Evolutionary conservation across 179 eudicot genomes (phyloP).

Genomic region (Patellifolia procumbens): DNA sequence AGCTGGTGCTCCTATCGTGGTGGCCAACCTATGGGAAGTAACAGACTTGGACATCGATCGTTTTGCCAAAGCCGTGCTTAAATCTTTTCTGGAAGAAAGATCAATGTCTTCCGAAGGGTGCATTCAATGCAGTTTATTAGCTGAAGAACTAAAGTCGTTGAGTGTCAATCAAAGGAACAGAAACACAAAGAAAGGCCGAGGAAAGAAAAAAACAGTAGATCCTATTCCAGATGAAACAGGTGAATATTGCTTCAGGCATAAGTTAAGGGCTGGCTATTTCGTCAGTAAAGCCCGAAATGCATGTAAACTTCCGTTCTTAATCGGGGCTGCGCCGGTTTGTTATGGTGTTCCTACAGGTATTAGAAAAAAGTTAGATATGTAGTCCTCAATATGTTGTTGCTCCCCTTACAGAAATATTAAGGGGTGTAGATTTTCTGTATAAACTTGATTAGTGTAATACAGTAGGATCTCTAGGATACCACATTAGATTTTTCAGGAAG

Average conservation of each 20-base stretch:
- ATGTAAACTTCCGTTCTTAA: slow-evolving; percentile 66
- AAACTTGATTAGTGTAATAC: neutral
- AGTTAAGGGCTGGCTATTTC: slow-evolving; percentile 72
- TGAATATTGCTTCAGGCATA: slow-evolving; percentile 52
- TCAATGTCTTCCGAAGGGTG: slow-evolving; percentile 49
- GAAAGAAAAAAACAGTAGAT: slow-evolving; percentile 43
- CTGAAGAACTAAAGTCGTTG: slow-evolving; percentile 52
- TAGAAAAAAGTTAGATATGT: slow-evolving; percentile 46
- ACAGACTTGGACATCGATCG: slow-evolving; percentile 94
- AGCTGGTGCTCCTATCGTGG: slow-evolving; percentile 87
- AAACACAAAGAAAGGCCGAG: slow-evolving; percentile 42
- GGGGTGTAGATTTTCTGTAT: neutral
- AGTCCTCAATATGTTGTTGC: neutral
- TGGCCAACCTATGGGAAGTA: slow-evolving; percentile 96
- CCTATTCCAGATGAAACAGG: slow-evolving; percentile 11
- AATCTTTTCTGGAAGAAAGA: slow-evolving; percentile 74
- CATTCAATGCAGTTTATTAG: slow-evolving; percentile 55
- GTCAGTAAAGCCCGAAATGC: slow-evolving; percentile 79
- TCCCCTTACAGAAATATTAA: neutral
- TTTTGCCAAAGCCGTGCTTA: slow-evolving; percentile 77
- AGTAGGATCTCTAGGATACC: neutral
- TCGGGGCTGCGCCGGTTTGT: slow-evolving; percentile 96
- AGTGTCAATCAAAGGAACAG: slow-evolving; percentile 39
- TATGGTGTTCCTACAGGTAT: slow-evolving; percentile 96
- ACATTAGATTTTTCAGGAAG: neutral